Conservation (phyloP, 176 grass and related monocot genomes). For the Triticum turgidum region DNA sequence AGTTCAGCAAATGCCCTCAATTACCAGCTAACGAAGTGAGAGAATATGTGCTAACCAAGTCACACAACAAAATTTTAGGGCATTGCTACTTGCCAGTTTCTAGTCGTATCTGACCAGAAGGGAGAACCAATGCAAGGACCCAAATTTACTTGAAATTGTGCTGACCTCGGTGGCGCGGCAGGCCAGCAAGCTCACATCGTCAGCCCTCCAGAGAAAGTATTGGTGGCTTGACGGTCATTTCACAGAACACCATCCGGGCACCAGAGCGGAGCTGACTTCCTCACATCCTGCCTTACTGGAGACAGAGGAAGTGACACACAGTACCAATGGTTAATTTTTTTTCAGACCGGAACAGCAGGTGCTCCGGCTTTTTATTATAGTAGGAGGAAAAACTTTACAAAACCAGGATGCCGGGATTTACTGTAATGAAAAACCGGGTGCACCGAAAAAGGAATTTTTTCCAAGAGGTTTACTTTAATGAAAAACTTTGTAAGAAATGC, state of each 20-base stretch:
- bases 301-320: too few relatives aligned
- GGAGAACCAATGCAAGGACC: too few relatives aligned
- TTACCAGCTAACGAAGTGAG: background rate
- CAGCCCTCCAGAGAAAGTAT: background rate
- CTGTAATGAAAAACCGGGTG: background rate
- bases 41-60: background rate
- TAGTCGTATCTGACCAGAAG: background rate
- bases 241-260: background rate
- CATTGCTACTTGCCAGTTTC: background rate
- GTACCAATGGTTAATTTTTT: too few relatives aligned
- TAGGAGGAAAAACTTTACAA: too few relatives aligned
- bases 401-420: too few relatives aligned
- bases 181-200: background rate
- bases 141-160: background rate
- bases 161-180: background rate
- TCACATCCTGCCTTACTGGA: background rate
- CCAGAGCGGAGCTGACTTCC: background rate
- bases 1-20: background rate
- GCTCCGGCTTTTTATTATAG: too few relatives aligned
- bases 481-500: background rate
- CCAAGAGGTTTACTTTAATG: background rate
- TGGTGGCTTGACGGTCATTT: background rate
- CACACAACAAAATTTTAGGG: background rate
- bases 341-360: too few relatives aligned
- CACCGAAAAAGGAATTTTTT: background rate